A percentile compares a stretch with the other conserved stretches of the same genome.
These are phyloP conservation scores for Pyrenophora graminea DNA, from an alignment of 2,329 filamentous ascomycete species.

Conservation along the genomic window DNA sequence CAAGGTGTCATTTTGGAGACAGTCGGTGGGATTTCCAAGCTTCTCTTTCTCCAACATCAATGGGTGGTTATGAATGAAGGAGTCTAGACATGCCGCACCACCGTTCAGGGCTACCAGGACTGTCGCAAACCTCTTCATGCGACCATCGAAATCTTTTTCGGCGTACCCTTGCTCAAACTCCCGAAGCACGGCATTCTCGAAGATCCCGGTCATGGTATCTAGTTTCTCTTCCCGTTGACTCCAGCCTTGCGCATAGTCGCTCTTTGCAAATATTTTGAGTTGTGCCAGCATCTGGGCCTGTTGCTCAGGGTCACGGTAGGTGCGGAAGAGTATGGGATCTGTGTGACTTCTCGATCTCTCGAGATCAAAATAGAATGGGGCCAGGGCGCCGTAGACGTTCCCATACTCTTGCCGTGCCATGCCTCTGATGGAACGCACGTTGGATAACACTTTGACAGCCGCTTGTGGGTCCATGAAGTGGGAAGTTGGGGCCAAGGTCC, in stretches of 20 bases:
- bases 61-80: slow-evolving; percentile 87
- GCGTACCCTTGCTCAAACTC: slow-evolving; percentile 95
- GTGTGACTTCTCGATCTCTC: slow-evolving; percentile 71
- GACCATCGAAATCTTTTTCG: slow-evolving; percentile 81
- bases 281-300: slow-evolving; percentile 90
- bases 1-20: slow-evolving; percentile 73
- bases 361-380: slow-evolving; percentile 87
- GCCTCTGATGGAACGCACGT: slow-evolving; percentile 77
- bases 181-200: slow-evolving; percentile 85
- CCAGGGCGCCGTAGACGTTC: slow-evolving; percentile 84
- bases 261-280: slow-evolving; percentile 74
- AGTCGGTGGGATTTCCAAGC: slow-evolving; percentile 77
- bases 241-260: slow-evolving; percentile 80
- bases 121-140: slow-evolving; percentile 86
- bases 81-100: slow-evolving; percentile 74
- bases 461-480: slow-evolving; percentile 60
- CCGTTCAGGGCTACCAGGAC: slow-evolving; percentile 83
- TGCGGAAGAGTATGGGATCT: slow-evolving; percentile 82
- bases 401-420: slow-evolving; percentile 88
- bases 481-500: slow-evolving; percentile 34
- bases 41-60: slow-evolving; percentile 75
- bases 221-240: slow-evolving; percentile 72
- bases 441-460: slow-evolving; percentile 70
- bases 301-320: slow-evolving; percentile 83
- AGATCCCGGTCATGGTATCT: slow-evolving; percentile 74